A percentile compares a stretch with the other conserved stretches of the same genome.
phyloP scores from a whole-genome alignment of 257 asterid species.

The Jacaranda copaia region DNA sequence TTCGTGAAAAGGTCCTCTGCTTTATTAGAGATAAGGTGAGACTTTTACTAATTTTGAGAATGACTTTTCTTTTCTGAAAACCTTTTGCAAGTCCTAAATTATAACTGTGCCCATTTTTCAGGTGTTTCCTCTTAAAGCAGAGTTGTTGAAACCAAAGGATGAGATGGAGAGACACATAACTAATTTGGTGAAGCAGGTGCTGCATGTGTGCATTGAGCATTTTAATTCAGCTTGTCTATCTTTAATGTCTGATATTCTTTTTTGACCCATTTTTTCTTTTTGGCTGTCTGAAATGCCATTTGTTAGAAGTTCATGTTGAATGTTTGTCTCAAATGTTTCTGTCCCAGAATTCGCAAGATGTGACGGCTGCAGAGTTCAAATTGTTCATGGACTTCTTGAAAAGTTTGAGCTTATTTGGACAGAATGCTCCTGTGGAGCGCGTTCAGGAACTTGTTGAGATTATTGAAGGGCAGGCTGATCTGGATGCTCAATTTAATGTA shows the following conservation, averaged over 20 bases:
- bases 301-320: background rate
- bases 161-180: slow-evolving; percentile 91
- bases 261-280: background rate
- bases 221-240: slow-evolving; percentile 8
- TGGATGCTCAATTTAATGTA: slow-evolving; percentile 92
- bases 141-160: slow-evolving; percentile 84
- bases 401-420: slow-evolving; percentile 91
- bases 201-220: slow-evolving; percentile 9
- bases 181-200: slow-evolving; percentile 88
- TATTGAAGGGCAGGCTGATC: slow-evolving; percentile 97
- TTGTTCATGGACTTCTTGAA: slow-evolving; percentile 89
- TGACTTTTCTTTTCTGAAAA: background rate
- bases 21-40: slow-evolving; percentile 87
- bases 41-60: slow-evolving; percentile 7
- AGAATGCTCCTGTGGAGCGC: slow-evolving; percentile 79
- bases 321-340: slow-evolving; percentile 28
- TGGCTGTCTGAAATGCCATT: slow-evolving; percentile 17
- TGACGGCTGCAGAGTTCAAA: slow-evolving; percentile 86
- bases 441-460: slow-evolving; percentile 97
- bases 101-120: slow-evolving; percentile 41
- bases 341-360: slow-evolving; percentile 92
- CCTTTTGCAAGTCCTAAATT: slow-evolving; percentile 22
- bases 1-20: slow-evolving; percentile 88
- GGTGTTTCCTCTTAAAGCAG: slow-evolving; percentile 91
- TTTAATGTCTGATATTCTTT: slow-evolving; percentile 2